Evolutionary conservation across 306 rosid genomes (phyloP).

Genomic region (Prinsepia uniflora): DNA sequence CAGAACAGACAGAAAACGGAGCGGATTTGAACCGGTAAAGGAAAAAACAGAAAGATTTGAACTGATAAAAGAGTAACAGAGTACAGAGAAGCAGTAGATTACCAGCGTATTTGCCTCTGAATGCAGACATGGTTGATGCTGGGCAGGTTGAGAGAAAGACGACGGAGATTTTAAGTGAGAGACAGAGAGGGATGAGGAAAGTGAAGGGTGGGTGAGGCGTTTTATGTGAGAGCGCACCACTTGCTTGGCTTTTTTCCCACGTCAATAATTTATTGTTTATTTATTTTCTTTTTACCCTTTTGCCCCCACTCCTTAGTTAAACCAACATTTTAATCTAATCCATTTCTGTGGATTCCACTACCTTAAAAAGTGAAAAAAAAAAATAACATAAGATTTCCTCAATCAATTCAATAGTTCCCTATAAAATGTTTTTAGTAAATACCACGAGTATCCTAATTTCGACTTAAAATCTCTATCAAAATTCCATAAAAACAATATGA

Average conservation of each 20-base stretch:
- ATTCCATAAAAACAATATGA: too few relatives aligned
- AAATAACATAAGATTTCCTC: background rate
- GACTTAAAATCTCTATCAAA: too few relatives aligned
- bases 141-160: background rate
- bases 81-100: background rate
- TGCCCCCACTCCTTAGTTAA: background rate
- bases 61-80: background rate
- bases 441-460: too few relatives aligned
- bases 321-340: background rate
- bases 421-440: background rate
- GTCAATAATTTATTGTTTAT: background rate
- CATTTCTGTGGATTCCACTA: background rate
- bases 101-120: conserved; percentile 33
- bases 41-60: background rate
- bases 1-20: background rate
- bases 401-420: background rate
- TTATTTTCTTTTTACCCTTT: background rate
- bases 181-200: background rate
- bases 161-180: too few relatives aligned
- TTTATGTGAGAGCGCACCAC: background rate
- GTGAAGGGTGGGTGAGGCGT: background rate
- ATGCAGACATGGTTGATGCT: conserved; percentile 24
- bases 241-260: conserved; percentile 9
- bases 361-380: background rate
- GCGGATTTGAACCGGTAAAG: background rate